These are phyloP conservation scores for Sporothrix brasiliensis DNA, from an alignment of 2,329 filamentous ascomycete genomes.

Conservation along the genomic window DNA sequence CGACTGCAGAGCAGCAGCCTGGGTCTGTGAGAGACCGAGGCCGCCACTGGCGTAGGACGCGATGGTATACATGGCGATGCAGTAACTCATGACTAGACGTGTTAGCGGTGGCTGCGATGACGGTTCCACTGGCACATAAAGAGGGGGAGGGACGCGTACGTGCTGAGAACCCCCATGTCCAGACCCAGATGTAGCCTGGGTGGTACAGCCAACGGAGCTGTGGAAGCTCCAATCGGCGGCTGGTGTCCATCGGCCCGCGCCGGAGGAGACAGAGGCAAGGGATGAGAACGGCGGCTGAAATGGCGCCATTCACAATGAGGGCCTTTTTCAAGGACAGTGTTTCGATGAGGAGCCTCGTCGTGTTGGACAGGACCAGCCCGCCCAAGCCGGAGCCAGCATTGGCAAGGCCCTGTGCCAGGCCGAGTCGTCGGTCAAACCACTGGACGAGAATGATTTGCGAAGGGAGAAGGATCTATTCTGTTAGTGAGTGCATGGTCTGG, in stretches of 20 bases:
- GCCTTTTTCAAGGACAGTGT: constrained; percentile 11
- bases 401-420: constrained; percentile 25
- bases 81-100: constrained; percentile 24
- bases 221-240: background rate
- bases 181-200: constrained; percentile 23
- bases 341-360: constrained; percentile 29
- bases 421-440: constrained; percentile 30
- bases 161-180: constrained; percentile 25
- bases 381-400: constrained; percentile 31
- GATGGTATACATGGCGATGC: constrained; percentile 25
- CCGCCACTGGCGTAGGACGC: constrained; percentile 20
- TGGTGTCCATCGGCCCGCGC: constrained; percentile 5
- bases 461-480: constrained; percentile 8
- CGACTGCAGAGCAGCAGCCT: constrained; percentile 30
- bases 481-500: background rate
- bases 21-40: constrained; percentile 27
- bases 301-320: constrained; percentile 26
- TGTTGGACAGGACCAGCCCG: constrained; percentile 29
- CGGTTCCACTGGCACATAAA: background rate
- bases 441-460: constrained; percentile 20
- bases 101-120: background rate
- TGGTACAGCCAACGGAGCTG: constrained; percentile 24
- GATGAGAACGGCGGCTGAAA: constrained; percentile 24
- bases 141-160: background rate
- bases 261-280: constrained; percentile 21